Evolutionary conservation across 2,329 filamentous ascomycete genomes (phyloP).

Genomic region (Fusarium algeriense): DNA sequence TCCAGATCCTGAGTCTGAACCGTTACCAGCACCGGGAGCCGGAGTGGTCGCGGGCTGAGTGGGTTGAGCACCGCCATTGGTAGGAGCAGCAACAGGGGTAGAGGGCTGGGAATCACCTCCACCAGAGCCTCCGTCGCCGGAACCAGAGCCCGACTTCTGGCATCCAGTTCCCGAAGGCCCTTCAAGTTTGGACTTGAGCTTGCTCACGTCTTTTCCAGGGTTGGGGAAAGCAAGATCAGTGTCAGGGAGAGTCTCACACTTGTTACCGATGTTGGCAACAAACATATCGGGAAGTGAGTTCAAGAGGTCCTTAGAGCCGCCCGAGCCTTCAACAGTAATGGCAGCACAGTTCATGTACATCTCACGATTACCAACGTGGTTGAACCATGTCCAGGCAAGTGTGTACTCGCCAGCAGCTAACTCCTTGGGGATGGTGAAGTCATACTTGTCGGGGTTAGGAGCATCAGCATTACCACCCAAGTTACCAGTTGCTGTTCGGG

Average conservation of each 20-base stretch:
- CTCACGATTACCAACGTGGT: slow-evolving; percentile 91
- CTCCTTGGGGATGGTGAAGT: slow-evolving; percentile 77
- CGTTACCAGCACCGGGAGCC: background rate
- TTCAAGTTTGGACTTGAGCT: slow-evolving; percentile 52
- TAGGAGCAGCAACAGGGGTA: slow-evolving; percentile 44
- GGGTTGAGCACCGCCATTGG: background rate
- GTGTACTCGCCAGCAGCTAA: slow-evolving; percentile 82
- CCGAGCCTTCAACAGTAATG: slow-evolving; percentile 70
- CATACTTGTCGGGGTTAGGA: slow-evolving; percentile 68
- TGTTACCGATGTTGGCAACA: slow-evolving; percentile 71
- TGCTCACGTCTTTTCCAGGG: slow-evolving; percentile 68
- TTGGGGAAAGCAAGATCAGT: slow-evolving; percentile 71
- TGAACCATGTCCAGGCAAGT: slow-evolving; percentile 95
- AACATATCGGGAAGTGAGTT: slow-evolving; percentile 77
- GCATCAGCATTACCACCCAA: slow-evolving; percentile 60
- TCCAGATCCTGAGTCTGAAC: background rate
- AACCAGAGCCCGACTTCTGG: background rate
- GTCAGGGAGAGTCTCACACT: slow-evolving; percentile 64
- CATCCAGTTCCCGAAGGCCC: background rate
- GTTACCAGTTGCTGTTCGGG: slow-evolving; percentile 69
- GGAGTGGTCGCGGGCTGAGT: slow-evolving; percentile 7
- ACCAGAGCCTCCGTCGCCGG: background rate
- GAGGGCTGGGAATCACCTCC: background rate
- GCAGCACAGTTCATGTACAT: slow-evolving; percentile 98
- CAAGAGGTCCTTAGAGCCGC: slow-evolving; percentile 65